Percentiles rank a stretch among this genome's conserved stretches.
Conservation (phyloP, 164 flowering plant species). For the Protea cynaroides region DNA sequence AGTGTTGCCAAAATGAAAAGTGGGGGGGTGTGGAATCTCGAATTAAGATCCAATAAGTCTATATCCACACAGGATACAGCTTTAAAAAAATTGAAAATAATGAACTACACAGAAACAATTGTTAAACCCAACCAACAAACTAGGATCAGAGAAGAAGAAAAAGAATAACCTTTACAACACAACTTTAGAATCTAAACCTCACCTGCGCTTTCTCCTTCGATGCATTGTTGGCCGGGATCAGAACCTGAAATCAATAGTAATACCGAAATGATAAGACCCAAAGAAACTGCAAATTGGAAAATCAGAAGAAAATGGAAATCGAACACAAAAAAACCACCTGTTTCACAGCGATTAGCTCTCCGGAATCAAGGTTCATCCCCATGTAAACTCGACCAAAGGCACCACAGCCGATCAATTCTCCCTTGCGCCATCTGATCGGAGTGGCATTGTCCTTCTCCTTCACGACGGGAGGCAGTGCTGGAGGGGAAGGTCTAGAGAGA, state of each 20-base stretch:
- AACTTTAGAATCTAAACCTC: neutral
- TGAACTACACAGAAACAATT: neutral
- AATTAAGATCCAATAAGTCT: neutral
- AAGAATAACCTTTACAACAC: neutral
- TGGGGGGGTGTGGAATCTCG: neutral
- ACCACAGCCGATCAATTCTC: conserved; percentile 90
- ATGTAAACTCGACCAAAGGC: conserved; percentile 94
- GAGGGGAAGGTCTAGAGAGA: conserved; percentile 36
- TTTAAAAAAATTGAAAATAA: neutral
- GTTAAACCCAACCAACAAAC: neutral
- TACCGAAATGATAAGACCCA: conserved; percentile 1
- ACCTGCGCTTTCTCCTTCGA: conserved; percentile 68
- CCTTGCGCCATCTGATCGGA: conserved; percentile 84
- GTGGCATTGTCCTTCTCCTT: conserved; percentile 22
- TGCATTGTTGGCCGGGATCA: conserved; percentile 44
- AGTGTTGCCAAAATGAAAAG: neutral
- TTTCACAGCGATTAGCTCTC: conserved; percentile 94
- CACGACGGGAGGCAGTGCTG: conserved; percentile 33
- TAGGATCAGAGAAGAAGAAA: neutral
- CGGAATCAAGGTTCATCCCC: conserved; percentile 99
- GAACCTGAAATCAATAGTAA: conserved; percentile 36
- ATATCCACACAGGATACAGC: neutral
- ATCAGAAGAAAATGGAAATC: neutral
- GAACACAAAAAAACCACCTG: conserved; percentile 41
- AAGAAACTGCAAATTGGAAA: neutral